These are phyloP conservation scores for Mariannaea sp. DNA, from an alignment of 2,329 filamentous ascomycete genomes.

Conservation along the genomic window DNA sequence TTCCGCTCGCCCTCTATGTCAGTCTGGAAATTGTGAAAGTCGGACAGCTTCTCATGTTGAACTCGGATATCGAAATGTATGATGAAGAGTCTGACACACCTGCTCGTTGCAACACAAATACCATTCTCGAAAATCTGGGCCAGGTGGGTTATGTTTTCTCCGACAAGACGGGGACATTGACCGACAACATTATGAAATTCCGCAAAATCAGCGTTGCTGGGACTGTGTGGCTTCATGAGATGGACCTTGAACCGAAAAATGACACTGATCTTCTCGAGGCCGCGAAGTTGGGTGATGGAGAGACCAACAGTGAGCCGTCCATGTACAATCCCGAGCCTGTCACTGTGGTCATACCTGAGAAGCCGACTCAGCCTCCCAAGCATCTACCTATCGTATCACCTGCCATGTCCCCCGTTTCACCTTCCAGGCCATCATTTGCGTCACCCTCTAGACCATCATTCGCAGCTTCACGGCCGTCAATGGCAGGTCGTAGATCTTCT, in stretches of 20 bases:
- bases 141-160: slow-evolving; percentile 91
- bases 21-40: slow-evolving; percentile 88
- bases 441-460: slow-evolving; percentile 29
- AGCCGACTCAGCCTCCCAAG: slow-evolving; percentile 25
- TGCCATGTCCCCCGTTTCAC: slow-evolving; percentile 40
- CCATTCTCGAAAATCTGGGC: slow-evolving; percentile 91
- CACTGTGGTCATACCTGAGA: slow-evolving; percentile 41
- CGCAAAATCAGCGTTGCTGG: slow-evolving; percentile 89
- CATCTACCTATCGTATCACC: slow-evolving; percentile 34
- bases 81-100: slow-evolving; percentile 83
- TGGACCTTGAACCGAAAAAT: slow-evolving; percentile 60
- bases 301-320: slow-evolving; percentile 34
- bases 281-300: slow-evolving; percentile 27
- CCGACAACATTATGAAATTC: slow-evolving; percentile 95
- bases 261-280: slow-evolving; percentile 23
- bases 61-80: slow-evolving; percentile 87
- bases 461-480: slow-evolving; percentile 37
- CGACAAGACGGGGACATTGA: slow-evolving; percentile 93
- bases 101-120: slow-evolving; percentile 88
- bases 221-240: slow-evolving; percentile 85
- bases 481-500: slow-evolving; percentile 48
- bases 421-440: slow-evolving; percentile 23
- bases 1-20: slow-evolving; percentile 89
- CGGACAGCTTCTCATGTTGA: slow-evolving; percentile 76
- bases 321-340: slow-evolving; percentile 38